These are phyloP conservation scores for Musa itinerans DNA, from an alignment of 176 grass and related monocot species.

Conservation along the genomic window DNA sequence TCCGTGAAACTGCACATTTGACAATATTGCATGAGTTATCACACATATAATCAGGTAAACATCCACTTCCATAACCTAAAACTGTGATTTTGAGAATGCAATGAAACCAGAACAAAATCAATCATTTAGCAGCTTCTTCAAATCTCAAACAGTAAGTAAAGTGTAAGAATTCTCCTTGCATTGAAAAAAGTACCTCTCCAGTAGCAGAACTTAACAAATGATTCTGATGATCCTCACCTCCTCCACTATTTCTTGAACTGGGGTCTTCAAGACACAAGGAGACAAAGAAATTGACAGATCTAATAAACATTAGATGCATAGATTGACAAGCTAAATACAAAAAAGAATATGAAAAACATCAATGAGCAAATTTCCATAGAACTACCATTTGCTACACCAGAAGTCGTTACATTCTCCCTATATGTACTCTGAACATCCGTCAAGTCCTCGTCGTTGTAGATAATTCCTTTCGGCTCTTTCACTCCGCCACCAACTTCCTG, in stretches of 20 bases:
- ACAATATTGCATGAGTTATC: too few species aligned
- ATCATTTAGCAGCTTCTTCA: background rate
- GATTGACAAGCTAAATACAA: background rate
- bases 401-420: background rate
- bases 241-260: background rate
- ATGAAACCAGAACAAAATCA: too few species aligned
- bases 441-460: constrained; percentile 6
- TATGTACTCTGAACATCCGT: background rate
- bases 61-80: background rate
- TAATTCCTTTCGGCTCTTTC: constrained; percentile 6
- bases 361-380: background rate
- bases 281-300: background rate
- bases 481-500: constrained; percentile 11
- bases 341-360: background rate
- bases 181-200: constrained; percentile 3
- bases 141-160: too few species aligned
- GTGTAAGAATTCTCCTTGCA: background rate
- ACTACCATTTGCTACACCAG: background rate
- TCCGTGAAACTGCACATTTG: too few species aligned
- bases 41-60: background rate
- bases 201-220: background rate
- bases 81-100: background rate
- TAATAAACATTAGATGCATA: background rate
- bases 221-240: background rate
- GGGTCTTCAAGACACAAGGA: background rate